Conservation (phyloP, 805 yeast species). For the Lachancea thermotolerans region DNA sequence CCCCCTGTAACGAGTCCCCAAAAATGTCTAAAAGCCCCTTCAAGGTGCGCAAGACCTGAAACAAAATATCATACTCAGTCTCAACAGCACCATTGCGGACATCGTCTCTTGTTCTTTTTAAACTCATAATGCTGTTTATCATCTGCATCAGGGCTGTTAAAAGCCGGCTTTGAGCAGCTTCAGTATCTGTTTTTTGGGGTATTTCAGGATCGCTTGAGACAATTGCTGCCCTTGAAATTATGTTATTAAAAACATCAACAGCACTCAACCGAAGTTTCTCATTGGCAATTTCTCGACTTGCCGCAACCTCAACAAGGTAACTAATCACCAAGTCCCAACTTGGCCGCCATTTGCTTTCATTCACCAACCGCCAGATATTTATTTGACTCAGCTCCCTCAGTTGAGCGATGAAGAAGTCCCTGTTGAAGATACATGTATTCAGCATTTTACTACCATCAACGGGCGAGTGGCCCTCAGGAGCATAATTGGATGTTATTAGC, state of each 20-base stretch:
- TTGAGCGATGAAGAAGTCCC: slow-evolving; percentile 46
- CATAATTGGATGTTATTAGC: slow-evolving; percentile 2
- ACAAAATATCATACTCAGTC: slow-evolving; percentile 62
- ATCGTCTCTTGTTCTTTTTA: slow-evolving; percentile 22
- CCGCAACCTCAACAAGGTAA: slow-evolving; percentile 41
- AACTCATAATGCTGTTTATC: slow-evolving; percentile 36
- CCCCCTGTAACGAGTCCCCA: slow-evolving; percentile 53
- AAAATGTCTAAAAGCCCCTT: slow-evolving; percentile 71
- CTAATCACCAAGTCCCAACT: slow-evolving; percentile 45
- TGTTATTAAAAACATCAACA: slow-evolving; percentile 45
- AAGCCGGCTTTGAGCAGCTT: slow-evolving; percentile 8
- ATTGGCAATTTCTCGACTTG: slow-evolving; percentile 35
- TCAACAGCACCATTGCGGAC: slow-evolving; percentile 36
- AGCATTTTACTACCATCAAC: slow-evolving; percentile 17
- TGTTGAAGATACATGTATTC: slow-evolving; percentile 45
- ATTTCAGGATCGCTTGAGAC: slow-evolving; percentile 17
- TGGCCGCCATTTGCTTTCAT: slow-evolving; percentile 26
- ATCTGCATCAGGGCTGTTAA: slow-evolving; percentile 38
- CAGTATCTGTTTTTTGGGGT: background rate
- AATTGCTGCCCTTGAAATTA: slow-evolving; percentile 34
- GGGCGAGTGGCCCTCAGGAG: slow-evolving; percentile 17
- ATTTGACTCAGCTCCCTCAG: slow-evolving; percentile 46
- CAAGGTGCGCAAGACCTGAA: slow-evolving; percentile 54
- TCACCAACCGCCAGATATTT: slow-evolving; percentile 46
- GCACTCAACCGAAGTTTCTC: slow-evolving; percentile 43